phyloP scores from a whole-genome alignment of 148 eudicot genomes.

The Rhododendron kiyosumense region DNA sequence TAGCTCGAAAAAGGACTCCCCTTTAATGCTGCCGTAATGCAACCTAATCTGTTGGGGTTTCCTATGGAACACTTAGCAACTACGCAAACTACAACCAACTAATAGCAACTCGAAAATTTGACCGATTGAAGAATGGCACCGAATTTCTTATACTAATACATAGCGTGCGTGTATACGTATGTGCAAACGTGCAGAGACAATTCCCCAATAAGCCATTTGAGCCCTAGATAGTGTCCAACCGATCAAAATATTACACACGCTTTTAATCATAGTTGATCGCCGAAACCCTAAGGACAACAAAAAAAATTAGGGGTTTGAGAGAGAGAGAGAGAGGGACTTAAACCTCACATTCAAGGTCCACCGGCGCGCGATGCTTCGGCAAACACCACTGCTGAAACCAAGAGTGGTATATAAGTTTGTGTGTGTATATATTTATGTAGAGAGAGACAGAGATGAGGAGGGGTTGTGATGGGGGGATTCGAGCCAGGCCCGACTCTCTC shows the following conservation, averaged over 20 bases:
- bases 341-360: constrained; percentile 9
- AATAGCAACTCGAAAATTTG: neutral
- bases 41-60: neutral
- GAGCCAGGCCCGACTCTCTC: constrained; percentile 3
- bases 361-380: constrained; percentile 4
- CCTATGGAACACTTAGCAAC: neutral
- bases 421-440: neutral
- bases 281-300: neutral
- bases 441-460: neutral
- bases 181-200: neutral
- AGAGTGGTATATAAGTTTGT: neutral
- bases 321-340: neutral
- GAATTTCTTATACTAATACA: neutral
- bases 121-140: neutral
- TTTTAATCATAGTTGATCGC: neutral
- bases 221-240: neutral
- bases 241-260: neutral
- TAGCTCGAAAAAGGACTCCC: neutral
- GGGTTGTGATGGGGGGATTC: neutral
- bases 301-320: neutral
- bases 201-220: neutral
- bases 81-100: neutral
- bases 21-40: neutral
- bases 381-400: neutral
- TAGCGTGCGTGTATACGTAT: neutral